phyloP scores from a whole-genome alignment of 805 yeast species.

The Spencermartinsiella europaea region DNA sequence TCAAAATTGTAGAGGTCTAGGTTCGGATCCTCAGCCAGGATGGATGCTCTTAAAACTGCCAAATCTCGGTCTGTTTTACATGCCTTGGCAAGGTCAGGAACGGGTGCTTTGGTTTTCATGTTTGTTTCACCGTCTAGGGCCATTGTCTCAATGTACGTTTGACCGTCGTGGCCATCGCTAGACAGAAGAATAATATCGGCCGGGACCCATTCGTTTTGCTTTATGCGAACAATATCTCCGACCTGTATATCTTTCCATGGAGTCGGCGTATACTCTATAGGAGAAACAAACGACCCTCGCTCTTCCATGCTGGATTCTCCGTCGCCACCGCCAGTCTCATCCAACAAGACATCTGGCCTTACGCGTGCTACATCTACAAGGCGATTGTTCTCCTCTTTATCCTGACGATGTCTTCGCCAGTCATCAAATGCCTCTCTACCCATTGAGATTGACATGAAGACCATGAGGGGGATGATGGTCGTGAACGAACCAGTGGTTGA shows the following conservation, averaged over 20 bases:
- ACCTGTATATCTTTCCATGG: constrained; percentile 77
- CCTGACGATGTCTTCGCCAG: constrained; percentile 78
- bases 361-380: constrained; percentile 37
- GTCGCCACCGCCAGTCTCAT: too few relatives aligned
- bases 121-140: constrained; percentile 98
- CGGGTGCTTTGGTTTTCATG: constrained; percentile 68
- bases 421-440: constrained; percentile 93
- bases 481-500: constrained; percentile 95
- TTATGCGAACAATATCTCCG: constrained; percentile 75
- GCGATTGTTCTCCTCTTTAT: constrained; percentile 74
- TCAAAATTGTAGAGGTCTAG: constrained; percentile 86
- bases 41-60: constrained; percentile 35
- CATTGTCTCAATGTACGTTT: constrained; percentile 86
- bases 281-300: neutral
- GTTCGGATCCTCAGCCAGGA: constrained; percentile 87
- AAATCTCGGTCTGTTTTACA: constrained; percentile 48
- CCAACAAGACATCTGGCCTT: too few relatives aligned
- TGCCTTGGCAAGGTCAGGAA: constrained; percentile 51
- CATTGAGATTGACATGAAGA: constrained; percentile 85
- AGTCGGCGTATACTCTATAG: constrained; percentile 29
- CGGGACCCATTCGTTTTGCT: constrained; percentile 88
- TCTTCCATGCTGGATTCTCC: too few relatives aligned
- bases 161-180: constrained; percentile 56
- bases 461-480: constrained; percentile 80
- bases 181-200: constrained; percentile 79